Evolutionary conservation across 305 asterid species (phyloP).

Genomic region (Solanum chacoense): DNA sequence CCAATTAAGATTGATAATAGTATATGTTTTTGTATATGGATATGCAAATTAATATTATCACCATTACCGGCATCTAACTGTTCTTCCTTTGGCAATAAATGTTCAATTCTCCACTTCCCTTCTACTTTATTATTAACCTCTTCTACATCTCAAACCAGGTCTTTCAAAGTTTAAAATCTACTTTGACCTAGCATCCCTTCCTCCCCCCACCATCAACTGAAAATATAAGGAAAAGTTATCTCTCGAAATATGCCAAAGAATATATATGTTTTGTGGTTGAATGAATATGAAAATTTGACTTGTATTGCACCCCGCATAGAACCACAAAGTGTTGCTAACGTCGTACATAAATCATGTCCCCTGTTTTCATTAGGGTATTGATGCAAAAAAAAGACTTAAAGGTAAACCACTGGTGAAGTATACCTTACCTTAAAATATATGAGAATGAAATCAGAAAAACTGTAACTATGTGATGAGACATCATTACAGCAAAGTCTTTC

Average conservation of each 20-base stretch:
- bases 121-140: neutral
- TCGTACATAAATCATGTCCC: neutral
- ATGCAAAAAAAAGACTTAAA: neutral
- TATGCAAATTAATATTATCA: neutral
- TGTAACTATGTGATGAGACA: slow-evolving; percentile 85
- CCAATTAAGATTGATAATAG: neutral
- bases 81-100: neutral
- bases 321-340: neutral
- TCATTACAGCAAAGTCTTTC: slow-evolving; percentile 86
- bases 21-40: neutral
- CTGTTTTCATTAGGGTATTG: neutral
- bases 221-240: neutral
- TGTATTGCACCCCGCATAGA: neutral
- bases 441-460: slow-evolving; percentile 67
- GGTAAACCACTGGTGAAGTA: neutral
- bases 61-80: neutral
- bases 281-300: neutral
- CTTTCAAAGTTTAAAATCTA: neutral
- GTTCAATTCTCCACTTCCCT: neutral
- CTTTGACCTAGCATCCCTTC: neutral
- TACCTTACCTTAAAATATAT: slow-evolving; percentile 56
- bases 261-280: neutral
- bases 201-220: neutral
- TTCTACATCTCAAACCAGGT: neutral
- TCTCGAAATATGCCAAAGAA: neutral